phyloP scores from a whole-genome alignment of 306 rosid species.

The Malus domestica region DNA sequence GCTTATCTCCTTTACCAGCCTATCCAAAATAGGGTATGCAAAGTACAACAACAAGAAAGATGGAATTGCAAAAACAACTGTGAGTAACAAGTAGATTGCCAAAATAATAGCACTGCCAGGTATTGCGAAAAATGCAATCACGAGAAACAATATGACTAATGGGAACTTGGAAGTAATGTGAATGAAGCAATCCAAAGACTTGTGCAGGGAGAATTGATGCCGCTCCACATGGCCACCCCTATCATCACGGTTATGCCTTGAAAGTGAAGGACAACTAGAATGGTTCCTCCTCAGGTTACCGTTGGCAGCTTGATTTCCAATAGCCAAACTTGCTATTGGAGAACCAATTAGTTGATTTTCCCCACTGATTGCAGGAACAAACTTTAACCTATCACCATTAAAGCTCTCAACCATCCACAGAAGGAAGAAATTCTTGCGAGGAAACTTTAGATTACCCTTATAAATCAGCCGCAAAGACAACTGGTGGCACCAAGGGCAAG shows the following conservation, averaged over 20 bases:
- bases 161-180: constrained; percentile 82
- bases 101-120: constrained; percentile 69
- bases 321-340: constrained; percentile 29
- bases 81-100: constrained; percentile 65
- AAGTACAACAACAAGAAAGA: constrained; percentile 67
- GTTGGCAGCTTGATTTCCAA: constrained; percentile 39
- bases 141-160: constrained; percentile 52
- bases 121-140: constrained; percentile 53
- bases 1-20: constrained; percentile 66
- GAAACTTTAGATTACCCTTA: constrained; percentile 68
- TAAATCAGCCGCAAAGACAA: constrained; percentile 63
- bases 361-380: constrained; percentile 24
- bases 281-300: constrained; percentile 42
- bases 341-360: constrained; percentile 46
- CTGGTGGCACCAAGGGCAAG: constrained; percentile 90
- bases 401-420: constrained; percentile 94
- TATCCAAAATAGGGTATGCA: constrained; percentile 61
- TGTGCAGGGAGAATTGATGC: constrained; percentile 44
- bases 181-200: constrained; percentile 66
- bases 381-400: constrained; percentile 65
- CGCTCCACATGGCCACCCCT: constrained; percentile 27
- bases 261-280: constrained; percentile 23
- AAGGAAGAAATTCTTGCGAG: constrained; percentile 79
- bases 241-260: constrained; percentile 27
- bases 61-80: constrained; percentile 78